Evolutionary conservation across 116 monocot species (phyloP), one percentile per base, ranked within the genome.

Genomic region (Iris pallida): DNA sequence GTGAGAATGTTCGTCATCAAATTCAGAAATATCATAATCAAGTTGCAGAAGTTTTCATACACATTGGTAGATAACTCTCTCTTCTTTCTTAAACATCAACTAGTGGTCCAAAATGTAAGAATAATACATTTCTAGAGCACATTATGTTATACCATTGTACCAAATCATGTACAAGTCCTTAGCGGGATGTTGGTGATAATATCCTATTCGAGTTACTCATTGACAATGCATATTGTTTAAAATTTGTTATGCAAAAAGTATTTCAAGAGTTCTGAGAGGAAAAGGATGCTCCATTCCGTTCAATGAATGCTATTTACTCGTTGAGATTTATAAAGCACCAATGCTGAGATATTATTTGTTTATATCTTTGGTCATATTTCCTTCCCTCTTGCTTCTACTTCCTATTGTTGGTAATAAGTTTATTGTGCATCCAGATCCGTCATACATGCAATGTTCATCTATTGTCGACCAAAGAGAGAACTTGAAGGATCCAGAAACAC

Each of bases 1-100:
- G 97, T 61, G 97, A 98, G 77, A 85, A 55, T 64, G 90, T 98
- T 51, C 85, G 97, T 17, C 79, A 78, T 59, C 73, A 81, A 63
- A 82, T 98, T 55, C 93, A 98, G 45, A 76, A 82, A 72, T 64
- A 11, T 15, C 87, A 93, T 65, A 73, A 64, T 53, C 83, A 98
- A 67, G 85, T 93, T 53, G 75, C 90, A 55, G 97, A 98, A 79
- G 83, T 83, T 73, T 93, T 90, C 69, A 90, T 98, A 78, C 97
- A 92, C 54, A 92, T 98, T 62, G 97, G 97, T 93, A 92, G 6
- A 6, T 57, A 18, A 55, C 57, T 64, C 43, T 20, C 47, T 80
- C 8, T 15, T 61, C 48, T n/a, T 67, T 65, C 7, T 5, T 41
- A 14, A 43, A 16, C 5, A 57, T 13, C 20, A 40, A 13, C 16